Percentiles rank a stretch among this genome's conserved stretches.
Conservation (phyloP, 2,329 filamentous ascomycete species). For the Magnaporthales sp. region DNA sequence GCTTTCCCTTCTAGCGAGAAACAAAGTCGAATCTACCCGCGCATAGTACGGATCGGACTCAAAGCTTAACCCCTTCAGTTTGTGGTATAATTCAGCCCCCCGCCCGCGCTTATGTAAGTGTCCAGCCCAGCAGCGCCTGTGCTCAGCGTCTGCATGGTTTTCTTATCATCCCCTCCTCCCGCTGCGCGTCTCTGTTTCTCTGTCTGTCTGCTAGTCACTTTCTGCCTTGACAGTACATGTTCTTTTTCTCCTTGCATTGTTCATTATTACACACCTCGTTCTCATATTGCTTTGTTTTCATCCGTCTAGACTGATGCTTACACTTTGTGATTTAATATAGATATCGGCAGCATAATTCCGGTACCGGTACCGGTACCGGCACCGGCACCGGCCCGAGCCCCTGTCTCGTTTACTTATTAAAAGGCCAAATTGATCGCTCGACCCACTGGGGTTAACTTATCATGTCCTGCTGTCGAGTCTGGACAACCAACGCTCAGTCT, state of each 20-base stretch:
- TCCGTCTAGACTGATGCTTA: background rate
- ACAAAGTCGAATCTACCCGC: background rate
- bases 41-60: background rate
- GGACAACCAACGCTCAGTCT: background rate
- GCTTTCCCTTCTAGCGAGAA: background rate
- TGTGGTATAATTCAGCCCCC: background rate
- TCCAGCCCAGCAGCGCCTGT: background rate
- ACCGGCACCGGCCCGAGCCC: no score
- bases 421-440: background rate
- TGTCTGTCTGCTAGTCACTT: background rate
- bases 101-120: background rate
- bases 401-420: background rate
- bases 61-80: background rate
- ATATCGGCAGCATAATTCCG: background rate
- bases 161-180: background rate
- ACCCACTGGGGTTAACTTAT: background rate
- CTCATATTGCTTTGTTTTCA: background rate
- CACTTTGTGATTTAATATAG: background rate
- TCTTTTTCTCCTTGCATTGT: background rate
- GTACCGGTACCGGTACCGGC: background rate
- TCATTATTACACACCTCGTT: background rate
- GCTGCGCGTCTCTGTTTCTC: background rate
- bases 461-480: background rate
- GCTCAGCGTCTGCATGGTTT: background rate
- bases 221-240: background rate